phyloP scores from a whole-genome alignment of 2,329 filamentous ascomycete species.

The Cytospora chrysosperma region DNA sequence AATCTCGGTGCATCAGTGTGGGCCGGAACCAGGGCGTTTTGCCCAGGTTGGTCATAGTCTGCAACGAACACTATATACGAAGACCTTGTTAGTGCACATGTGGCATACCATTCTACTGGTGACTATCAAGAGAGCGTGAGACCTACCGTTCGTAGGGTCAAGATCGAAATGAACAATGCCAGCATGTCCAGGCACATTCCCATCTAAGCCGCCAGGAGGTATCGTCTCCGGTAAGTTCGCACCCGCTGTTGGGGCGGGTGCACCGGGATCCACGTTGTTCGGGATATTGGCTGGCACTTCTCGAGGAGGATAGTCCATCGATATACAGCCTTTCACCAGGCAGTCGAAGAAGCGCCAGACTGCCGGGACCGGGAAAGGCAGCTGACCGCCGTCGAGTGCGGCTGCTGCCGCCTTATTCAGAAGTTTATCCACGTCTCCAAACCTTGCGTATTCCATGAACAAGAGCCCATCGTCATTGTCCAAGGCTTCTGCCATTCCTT shows the following conservation, averaged over 20 bases:
- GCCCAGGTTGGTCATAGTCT: not conserved
- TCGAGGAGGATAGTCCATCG: conserved; percentile 24
- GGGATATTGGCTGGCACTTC: not conserved
- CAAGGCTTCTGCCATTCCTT: not conserved
- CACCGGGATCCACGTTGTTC: not conserved
- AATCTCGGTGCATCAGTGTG: not conserved
- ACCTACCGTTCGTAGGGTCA: conserved; percentile 1
- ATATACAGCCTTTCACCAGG: conserved; percentile 24
- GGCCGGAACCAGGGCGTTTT: not conserved
- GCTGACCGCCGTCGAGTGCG: not conserved
- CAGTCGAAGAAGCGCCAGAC: conserved; percentile 27
- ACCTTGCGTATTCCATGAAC: conserved; percentile 8
- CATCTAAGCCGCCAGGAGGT: not conserved
- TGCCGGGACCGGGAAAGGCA: not conserved
- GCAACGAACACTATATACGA: not conserved
- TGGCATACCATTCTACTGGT: too few relatives aligned
- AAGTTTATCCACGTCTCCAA: not conserved
- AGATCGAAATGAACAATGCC: conserved; percentile 8
- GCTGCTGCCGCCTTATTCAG: not conserved
- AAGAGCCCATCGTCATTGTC: not conserved
- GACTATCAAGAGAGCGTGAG: not conserved
- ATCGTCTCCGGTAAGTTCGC: not conserved
- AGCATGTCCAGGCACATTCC: not conserved
- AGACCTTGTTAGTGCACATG: too few relatives aligned
- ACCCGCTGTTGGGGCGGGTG: not conserved